Base-by-base conservation (phyloP, 805 yeast genomes). In the Starmerella stigmatis region DNA sequence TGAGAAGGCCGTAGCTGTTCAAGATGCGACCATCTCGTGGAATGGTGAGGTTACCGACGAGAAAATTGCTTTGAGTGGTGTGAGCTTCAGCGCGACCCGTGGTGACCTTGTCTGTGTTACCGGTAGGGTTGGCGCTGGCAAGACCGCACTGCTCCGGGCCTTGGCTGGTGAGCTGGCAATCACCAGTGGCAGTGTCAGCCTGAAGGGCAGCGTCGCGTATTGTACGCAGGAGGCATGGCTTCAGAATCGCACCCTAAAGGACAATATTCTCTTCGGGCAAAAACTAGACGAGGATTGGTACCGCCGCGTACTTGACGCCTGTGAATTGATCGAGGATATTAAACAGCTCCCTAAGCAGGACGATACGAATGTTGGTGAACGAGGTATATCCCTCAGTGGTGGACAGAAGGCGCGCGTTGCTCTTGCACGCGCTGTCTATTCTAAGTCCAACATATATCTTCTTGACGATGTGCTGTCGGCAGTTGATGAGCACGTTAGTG, bases 331-430 rank as follows among this genome's bases (percentile, higher is more conserved):
- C 11, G 77, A 78, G 22, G 98, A 92, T 66, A 68, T 92, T 50
- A 75, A 73, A 25, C 76, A 79, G 25, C 71, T 92, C 48, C 86
- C 95, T 1, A 83, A 85, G 58, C 95, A 96, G 44, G 97, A 92
- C 61, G 71, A 71, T 42, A 92, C 98, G 5, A 76, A 83, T 56
- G 97, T 92, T 47, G 98, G 98, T 51, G 98, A 92, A 66, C 86
- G 89, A 62, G 98, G 98, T 52, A 88, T 92, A 42, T 85, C 96
- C 12, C 70, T 92, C 41, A 84, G 95, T 33, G 98, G 98, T 42
- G 98, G 98, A 36, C 98, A 92, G 64, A 92, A 92, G 71, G 97
- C 98, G 0, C 78, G 98, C 62, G 72, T 92, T 29, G 79, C 94
- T 1, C 72, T 92, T 43, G 98, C 98, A 0, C 76, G 98, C 61